A percentile compares a stretch with the other conserved stretches of the same genome.
Evolutionary conservation across 345 rosid species (phyloP).

Genomic region (Euphorbia lathyris): DNA sequence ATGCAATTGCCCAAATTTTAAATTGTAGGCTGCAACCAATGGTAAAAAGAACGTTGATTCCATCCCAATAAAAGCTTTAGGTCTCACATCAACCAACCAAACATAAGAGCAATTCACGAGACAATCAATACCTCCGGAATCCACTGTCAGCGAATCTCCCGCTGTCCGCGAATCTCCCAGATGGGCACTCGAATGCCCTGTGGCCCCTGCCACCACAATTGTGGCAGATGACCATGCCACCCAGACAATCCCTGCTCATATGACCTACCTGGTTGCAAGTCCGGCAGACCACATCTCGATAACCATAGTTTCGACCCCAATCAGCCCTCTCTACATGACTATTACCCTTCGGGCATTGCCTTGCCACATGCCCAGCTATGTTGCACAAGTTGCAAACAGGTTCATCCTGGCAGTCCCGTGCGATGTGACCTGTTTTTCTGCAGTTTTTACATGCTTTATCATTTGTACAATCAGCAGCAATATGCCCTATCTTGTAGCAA

Average conservation of each 20-base stretch:
- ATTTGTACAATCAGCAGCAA: slow-evolving; percentile 85
- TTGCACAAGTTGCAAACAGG: slow-evolving; percentile 82
- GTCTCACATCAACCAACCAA: background rate
- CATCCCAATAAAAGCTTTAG: background rate
- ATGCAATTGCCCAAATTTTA: background rate
- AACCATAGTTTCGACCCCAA: too few species aligned
- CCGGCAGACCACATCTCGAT: too few species aligned
- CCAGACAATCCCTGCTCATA: too few species aligned
- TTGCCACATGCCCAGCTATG: slow-evolving; percentile 77
- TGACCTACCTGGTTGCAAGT: too few species aligned
- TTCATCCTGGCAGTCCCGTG: slow-evolving; percentile 77
- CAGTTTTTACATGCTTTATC: slow-evolving; percentile 97
- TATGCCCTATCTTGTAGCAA: slow-evolving; percentile 92
- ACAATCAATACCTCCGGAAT: slow-evolving; percentile 10
- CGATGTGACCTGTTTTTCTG: slow-evolving; percentile 85
- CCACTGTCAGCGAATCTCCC: background rate
- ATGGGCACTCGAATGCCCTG: too few species aligned
- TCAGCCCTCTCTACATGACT: background rate
- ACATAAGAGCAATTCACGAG: background rate
- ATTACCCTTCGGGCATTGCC: slow-evolving; percentile 69
- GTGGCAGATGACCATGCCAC: too few species aligned
- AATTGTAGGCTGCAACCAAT: background rate
- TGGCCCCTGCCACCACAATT: too few species aligned
- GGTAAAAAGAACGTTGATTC: background rate
- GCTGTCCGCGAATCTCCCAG: background rate